Percentiles rank a stretch among this genome's conserved stretches.
These are phyloP conservation scores for Scytalidium lignicola DNA, from an alignment of 2,329 filamentous ascomycete species.

Conservation along the genomic window DNA sequence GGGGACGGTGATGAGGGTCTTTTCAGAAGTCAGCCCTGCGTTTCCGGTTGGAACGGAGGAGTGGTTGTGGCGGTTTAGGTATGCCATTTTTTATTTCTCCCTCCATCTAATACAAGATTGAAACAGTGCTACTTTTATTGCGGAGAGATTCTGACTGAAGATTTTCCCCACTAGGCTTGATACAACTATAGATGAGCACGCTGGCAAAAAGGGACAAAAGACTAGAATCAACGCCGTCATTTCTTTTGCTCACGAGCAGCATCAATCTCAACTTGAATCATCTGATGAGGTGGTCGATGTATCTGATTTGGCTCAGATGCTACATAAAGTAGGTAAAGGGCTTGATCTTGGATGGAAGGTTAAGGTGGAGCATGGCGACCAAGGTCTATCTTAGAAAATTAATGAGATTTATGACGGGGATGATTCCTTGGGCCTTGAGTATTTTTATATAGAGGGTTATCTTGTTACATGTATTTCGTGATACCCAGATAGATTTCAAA, in stretches of 20 bases:
- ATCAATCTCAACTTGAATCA: slow-evolving; percentile 1
- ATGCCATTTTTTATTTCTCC: not conserved
- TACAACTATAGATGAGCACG: slow-evolving; percentile 10
- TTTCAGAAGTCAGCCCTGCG: slow-evolving; percentile 14
- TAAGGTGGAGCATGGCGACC: slow-evolving; percentile 11
- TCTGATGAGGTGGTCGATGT: slow-evolving; percentile 12
- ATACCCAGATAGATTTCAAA: too few relatives aligned
- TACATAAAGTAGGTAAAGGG: slow-evolving; percentile 49
- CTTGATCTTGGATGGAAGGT: slow-evolving; percentile 38
- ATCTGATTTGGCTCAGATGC: slow-evolving; percentile 16
- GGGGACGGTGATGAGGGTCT: slow-evolving; percentile 15
- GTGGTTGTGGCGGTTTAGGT: not conserved
- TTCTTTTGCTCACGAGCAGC: slow-evolving; percentile 24
- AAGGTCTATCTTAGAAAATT: too few relatives aligned
- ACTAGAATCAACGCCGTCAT: slow-evolving; percentile 34
- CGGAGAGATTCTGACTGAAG: not conserved
- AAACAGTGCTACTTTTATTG: too few relatives aligned
- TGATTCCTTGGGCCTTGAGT: too few relatives aligned
- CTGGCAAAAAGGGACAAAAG: slow-evolving; percentile 17
- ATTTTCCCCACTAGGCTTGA: not conserved
- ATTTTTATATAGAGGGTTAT: too few relatives aligned
- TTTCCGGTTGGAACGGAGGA: slow-evolving; percentile 6
- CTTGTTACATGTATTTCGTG: too few relatives aligned
- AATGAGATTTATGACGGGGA: too few relatives aligned
- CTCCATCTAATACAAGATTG: too few relatives aligned